A percentile compares a stretch with the other conserved stretches of the same genome.
These are phyloP conservation scores for Saussurea involucrata DNA, from an alignment of 129 eudicot genomes.

Conservation along the genomic window DNA sequence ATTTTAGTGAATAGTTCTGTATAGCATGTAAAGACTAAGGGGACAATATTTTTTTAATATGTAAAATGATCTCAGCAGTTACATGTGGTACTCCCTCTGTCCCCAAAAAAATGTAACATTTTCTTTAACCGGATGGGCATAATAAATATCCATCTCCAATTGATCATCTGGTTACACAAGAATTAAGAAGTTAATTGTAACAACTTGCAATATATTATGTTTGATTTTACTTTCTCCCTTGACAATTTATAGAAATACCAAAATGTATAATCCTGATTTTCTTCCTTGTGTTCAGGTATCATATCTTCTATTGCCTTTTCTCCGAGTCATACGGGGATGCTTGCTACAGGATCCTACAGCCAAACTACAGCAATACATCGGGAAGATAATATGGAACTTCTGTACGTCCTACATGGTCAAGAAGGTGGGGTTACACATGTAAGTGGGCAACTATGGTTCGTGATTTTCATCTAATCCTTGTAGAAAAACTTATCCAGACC, in stretches of 20 bases:
- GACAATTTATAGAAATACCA: too few relatives aligned
- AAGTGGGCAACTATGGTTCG: constrained; percentile 34
- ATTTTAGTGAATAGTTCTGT: not conserved
- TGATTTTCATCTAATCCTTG: not conserved
- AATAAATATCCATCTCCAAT: not conserved
- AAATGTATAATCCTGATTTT: not conserved
- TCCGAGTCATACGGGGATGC: constrained; percentile 72
- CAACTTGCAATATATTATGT: too few relatives aligned
- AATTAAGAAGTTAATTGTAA: too few relatives aligned
- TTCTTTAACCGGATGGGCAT: not conserved
- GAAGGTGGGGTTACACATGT: constrained; percentile 99
- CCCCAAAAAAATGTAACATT: not conserved
- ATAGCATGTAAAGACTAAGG: not conserved
- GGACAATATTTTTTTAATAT: not conserved
- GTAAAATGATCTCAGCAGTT: not conserved
- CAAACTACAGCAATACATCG: constrained; percentile 86
- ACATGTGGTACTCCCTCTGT: not conserved
- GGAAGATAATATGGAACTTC: constrained; percentile 91
- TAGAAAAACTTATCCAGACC: not conserved
- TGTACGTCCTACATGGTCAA: constrained; percentile 93
- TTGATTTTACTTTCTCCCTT: not conserved
- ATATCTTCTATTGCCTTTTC: constrained; percentile 92
- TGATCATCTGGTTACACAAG: not conserved
- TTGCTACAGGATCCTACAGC: constrained; percentile 88
- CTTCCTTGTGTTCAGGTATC: constrained; percentile 51